Evolutionary conservation across 106 monocot species (phyloP).

Genomic region (Platanthera zijinensis): DNA sequence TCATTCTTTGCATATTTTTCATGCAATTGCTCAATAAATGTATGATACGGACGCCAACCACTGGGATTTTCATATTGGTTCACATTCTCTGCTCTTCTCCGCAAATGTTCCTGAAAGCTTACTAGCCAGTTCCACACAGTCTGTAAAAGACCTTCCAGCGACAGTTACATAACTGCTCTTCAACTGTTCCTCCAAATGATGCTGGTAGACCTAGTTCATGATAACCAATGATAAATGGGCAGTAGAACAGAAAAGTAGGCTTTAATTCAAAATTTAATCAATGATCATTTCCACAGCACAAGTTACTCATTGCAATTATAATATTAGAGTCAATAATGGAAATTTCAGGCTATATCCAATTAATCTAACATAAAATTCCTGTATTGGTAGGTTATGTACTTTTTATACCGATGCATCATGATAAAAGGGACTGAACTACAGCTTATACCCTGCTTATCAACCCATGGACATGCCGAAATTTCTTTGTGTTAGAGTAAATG

Average conservation of each 20-base stretch:
- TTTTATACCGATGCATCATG: neutral
- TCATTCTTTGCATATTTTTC: conserved; percentile 83
- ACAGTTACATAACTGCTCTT: conserved; percentile 31
- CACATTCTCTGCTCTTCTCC: conserved; percentile 59
- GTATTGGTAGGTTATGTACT: neutral
- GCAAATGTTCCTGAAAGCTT: conserved; percentile 63
- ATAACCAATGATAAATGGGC: conserved; percentile 4
- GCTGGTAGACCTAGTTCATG: conserved; percentile 37
- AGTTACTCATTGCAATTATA: neutral
- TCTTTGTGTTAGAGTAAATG: neutral
- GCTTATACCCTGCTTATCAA: neutral
- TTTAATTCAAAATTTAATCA: neutral
- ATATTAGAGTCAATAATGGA: neutral
- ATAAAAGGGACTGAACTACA: neutral
- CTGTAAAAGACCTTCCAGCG: conserved; percentile 43
- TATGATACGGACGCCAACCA: conserved; percentile 74
- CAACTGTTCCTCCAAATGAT: conserved; percentile 36
- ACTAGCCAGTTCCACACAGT: conserved; percentile 72
- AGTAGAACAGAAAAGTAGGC: neutral
- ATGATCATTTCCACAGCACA: neutral
- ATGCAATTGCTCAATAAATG: conserved; percentile 53
- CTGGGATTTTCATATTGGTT: conserved; percentile 74
- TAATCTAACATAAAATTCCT: neutral
- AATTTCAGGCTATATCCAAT: neutral
- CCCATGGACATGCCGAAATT: neutral